A percentile compares a stretch with the other conserved stretches of the same genome.
Evolutionary conservation across 2,329 filamentous ascomycete species (phyloP).

Genomic region (Leptodontidium sp.): DNA sequence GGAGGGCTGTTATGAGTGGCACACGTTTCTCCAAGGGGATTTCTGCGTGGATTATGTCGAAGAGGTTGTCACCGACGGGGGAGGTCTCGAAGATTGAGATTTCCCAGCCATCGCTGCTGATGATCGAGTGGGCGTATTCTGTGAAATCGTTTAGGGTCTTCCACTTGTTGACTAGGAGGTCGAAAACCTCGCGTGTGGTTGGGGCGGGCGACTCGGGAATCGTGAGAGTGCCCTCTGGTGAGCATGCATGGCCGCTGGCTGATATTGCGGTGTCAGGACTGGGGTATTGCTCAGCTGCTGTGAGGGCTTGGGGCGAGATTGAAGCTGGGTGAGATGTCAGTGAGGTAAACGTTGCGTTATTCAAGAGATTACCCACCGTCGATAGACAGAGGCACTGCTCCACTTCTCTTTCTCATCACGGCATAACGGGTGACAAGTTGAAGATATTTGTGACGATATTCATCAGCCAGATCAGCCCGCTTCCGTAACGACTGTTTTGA

Average conservation of each 20-base stretch:
- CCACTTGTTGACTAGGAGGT: slow-evolving; percentile 30
- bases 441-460: slow-evolving; percentile 35
- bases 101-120: slow-evolving; percentile 18
- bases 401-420: neutral
- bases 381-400: neutral
- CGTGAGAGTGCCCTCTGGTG: neutral
- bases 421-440: slow-evolving; percentile 23
- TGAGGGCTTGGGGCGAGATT: neutral
- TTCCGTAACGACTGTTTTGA: slow-evolving; percentile 11
- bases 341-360: too few species aligned
- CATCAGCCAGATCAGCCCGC: slow-evolving; percentile 22
- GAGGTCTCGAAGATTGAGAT: slow-evolving; percentile 32
- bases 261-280: slow-evolving; percentile 11
- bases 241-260: neutral
- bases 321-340: neutral
- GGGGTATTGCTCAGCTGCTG: slow-evolving; percentile 17
- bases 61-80: slow-evolving; percentile 25
- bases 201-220: neutral
- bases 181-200: slow-evolving; percentile 18
- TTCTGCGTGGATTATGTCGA: slow-evolving; percentile 23
- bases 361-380: neutral
- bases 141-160: slow-evolving; percentile 33
- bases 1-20: slow-evolving; percentile 27
- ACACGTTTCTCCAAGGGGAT: slow-evolving; percentile 23
- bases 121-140: slow-evolving; percentile 26